Conservation (phyloP, 495 filamentous ascomycete species). For the Penicillium silybi region DNA sequence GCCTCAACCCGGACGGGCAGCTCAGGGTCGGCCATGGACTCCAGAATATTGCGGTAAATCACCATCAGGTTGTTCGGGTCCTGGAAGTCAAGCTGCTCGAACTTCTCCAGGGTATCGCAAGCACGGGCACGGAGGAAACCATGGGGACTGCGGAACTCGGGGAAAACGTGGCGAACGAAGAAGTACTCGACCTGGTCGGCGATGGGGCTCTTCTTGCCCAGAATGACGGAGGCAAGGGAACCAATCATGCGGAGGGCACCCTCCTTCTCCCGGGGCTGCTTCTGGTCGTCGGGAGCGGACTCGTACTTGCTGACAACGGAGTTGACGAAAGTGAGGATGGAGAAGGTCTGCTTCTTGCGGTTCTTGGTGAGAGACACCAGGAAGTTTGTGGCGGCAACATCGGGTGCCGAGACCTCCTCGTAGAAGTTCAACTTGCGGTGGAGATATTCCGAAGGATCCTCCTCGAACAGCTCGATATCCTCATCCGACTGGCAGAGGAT, state of each 20-base stretch:
- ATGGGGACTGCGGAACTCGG: constrained; percentile 89
- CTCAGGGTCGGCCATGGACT: constrained; percentile 90
- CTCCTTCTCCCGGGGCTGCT: constrained; percentile 92
- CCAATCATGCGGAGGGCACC: constrained; percentile 97
- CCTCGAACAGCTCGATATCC: constrained; percentile 89
- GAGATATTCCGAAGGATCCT: constrained; percentile 91
- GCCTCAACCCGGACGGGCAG: constrained; percentile 93
- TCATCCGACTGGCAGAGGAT: constrained; percentile 90
- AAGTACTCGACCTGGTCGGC: constrained; percentile 99
- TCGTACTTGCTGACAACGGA: constrained; percentile 88
- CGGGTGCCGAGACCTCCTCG: constrained; percentile 92
- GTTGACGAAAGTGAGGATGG: constrained; percentile 90
- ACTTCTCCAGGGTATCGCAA: constrained; percentile 96
- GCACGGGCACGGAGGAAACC: constrained; percentile 93
- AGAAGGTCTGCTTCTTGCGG: constrained; percentile 92
- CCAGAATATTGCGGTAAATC: constrained; percentile 93
- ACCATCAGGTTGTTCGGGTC: constrained; percentile 89
- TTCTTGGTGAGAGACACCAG: constrained; percentile 90
- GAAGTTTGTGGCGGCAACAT: constrained; percentile 96
- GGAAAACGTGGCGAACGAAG: constrained; percentile 96
- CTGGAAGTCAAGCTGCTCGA: constrained; percentile 93
- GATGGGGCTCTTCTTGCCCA: constrained; percentile 97
- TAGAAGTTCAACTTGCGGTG: constrained; percentile 97
- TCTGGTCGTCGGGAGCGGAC: constrained; percentile 73
- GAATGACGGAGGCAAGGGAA: constrained; percentile 85